These are phyloP conservation scores for Macrolepiota albuminosa DNA, from an alignment of 768 basidiomycete species.

Conservation along the genomic window DNA sequence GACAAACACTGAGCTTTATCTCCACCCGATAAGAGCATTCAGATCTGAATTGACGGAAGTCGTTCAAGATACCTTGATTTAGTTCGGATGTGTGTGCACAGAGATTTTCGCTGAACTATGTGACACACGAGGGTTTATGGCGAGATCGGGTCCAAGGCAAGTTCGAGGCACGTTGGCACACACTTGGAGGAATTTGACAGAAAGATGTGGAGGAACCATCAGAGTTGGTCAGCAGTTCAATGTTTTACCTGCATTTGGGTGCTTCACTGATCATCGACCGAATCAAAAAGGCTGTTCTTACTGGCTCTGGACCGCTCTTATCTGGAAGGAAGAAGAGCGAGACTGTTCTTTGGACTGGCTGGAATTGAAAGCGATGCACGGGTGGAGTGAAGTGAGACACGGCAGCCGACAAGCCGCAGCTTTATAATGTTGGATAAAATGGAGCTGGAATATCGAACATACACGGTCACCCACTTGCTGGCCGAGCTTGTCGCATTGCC, in stretches of 20 bases:
- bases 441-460: constrained; percentile 2
- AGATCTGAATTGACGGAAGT: not conserved
- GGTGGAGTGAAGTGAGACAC: constrained; percentile 9
- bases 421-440: constrained; percentile 10
- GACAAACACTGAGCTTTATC: not conserved
- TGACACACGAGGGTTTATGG: not conserved
- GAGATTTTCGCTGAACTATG: too few relatives aligned
- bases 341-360: not conserved
- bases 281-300: too few relatives aligned
- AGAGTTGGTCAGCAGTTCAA: not conserved
- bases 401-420: constrained; percentile 6
- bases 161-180: not conserved
- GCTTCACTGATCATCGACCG: too few relatives aligned
- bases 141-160: not conserved
- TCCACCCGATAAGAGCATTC: not conserved
- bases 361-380: not conserved
- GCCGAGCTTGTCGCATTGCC: not conserved
- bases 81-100: not conserved
- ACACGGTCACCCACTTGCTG: constrained; percentile 3
- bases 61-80: not conserved
- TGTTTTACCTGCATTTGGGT: not conserved
- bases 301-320: not conserved
- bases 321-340: not conserved
- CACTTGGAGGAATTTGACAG: not conserved
- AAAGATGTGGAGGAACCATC: not conserved